Percentiles rank a stretch among this genome's conserved stretches.
Evolutionary conservation across 768 basidiomycete species (phyloP).

Genomic region (Amanita muscaria): DNA sequence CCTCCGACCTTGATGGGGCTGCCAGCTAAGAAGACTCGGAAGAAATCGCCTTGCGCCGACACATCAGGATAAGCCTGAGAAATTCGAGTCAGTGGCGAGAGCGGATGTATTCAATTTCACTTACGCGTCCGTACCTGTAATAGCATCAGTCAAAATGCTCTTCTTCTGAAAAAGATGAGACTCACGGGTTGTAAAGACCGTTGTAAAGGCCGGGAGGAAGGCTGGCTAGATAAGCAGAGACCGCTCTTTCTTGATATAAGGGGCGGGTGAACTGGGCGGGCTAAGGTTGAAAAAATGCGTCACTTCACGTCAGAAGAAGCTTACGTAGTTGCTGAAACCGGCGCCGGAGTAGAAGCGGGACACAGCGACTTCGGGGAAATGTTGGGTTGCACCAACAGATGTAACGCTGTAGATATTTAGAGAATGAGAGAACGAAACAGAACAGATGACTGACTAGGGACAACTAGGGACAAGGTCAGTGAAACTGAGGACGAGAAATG

Average conservation of each 20-base stretch:
- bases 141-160: background rate
- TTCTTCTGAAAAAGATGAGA: background rate
- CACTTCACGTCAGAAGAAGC: conserved; percentile 11
- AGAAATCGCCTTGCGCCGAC: conserved; percentile 43
- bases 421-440: background rate
- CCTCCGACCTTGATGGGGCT: conserved; percentile 33
- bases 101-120: conserved; percentile 7
- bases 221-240: conserved; percentile 27
- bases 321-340: conserved; percentile 62
- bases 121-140: conserved; percentile 41
- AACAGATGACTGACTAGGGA: conserved; percentile 34
- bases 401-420: conserved; percentile 41
- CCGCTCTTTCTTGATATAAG: conserved; percentile 35
- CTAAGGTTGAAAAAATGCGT: background rate
- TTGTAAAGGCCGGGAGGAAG: conserved; percentile 33
- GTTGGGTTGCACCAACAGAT: conserved; percentile 52
- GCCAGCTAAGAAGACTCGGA: conserved; percentile 39
- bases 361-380: conserved; percentile 45
- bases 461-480: conserved; percentile 20
- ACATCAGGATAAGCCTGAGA: conserved; percentile 55
- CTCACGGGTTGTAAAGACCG: conserved; percentile 49
- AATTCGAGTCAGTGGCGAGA: background rate
- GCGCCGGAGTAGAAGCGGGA: conserved; percentile 54
- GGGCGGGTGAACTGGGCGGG: conserved; percentile 15
- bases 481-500: conserved; percentile 15